Base-by-base conservation (phyloP, 257 asterid genomes). In the Galeopsis tetrahit region DNA sequence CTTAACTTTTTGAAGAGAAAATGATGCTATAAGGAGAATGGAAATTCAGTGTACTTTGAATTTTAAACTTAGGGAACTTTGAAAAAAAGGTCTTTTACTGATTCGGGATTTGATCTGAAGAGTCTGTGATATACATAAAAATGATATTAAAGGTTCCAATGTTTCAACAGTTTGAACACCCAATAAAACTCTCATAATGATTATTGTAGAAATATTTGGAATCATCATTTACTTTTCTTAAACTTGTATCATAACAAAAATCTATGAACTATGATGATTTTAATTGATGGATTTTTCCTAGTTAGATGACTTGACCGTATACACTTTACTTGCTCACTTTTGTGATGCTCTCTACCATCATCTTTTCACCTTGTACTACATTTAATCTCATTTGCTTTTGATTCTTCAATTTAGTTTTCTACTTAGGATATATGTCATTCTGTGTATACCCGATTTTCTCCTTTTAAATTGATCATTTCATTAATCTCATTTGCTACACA, bases 121-220 rank as follows among this genome's bases (percentile, higher is more conserved):
- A 55, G 35, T 5, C 35, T 17, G 10, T 21, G 35, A 55, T 55
- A 55, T 51, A 10, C 57, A 21, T 10, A 14, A 55, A 55, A 55
- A 55, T 32, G 61, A 55, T 4, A 55, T 55, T 17, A 7, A 21
- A 55, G 35, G 10, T 55, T 55, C 21, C 61, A 55, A 55, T 21
- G 33, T 55, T 55, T 55, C 61, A 55, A 55, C 35, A 21, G 35
- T 55, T 55, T 55, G 35, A 17, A 21, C 61, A 51, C 57, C 15
- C 57, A 43, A 2, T 43, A 3, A 8, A 43, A 43, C 51, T 8
- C 51, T 43, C 51, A 48, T 11, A 21, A 48, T 48, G 55, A 2
- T 5, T 48, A 0, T 6, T 4, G 21, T n/a, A 13, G 21, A 13
- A 48, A 13, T 48, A 48, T 48, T 48, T 14, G 15, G 55, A 48